Evolutionary conservation across 768 basidiomycete species (phyloP), one percentile per base, ranked within the genome.

Genomic region (Dioszegia hungarica): DNA sequence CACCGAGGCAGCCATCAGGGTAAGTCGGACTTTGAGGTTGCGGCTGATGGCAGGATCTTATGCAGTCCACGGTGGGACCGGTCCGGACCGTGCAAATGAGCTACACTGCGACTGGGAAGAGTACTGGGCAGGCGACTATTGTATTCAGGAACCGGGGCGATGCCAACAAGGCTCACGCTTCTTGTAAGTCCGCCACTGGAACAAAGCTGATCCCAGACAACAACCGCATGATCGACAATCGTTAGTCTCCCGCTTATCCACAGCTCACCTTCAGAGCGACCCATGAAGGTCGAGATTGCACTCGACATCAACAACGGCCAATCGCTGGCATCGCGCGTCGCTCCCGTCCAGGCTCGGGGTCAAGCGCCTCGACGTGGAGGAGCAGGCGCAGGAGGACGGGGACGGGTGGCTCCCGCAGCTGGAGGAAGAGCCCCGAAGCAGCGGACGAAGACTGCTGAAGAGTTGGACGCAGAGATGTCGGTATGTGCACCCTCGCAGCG

Each of bases 141-240:
- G 80, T 84, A 66, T 98, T 98, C 82, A 80, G 81, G 67, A 84
- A 82, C 70, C 87, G 86, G 71, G 93, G 91, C 57, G 90, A 93
- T 71, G 95, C 87, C 57, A 85, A 85, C 75, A 90, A 87, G 82
- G 95, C 95, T 2, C 92, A 86, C 78, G 82, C 87, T 68, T 84
- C 89, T 64, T 99, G 76, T 77, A 47, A 63, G 75, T 68, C 0
- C n/a, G 20, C 3, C 11, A 39, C n/a, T 5, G 1, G n/a, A 24
- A 33, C 40, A 31, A 15, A 41, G 47, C 59, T 67, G 41, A 65
- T 31, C 17, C 12, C 34, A 76, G 75, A 98, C 82, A 90, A 99
- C 83, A 90, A 89, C 80, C 87, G 95, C 76, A 88, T 98, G 80
- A 93, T 99, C 85, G 95, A 99, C 87, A 91, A 92, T 81, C 95